phyloP scores from a whole-genome alignment of 495 filamentous ascomycete genomes.

The Neurospora sp. region DNA sequence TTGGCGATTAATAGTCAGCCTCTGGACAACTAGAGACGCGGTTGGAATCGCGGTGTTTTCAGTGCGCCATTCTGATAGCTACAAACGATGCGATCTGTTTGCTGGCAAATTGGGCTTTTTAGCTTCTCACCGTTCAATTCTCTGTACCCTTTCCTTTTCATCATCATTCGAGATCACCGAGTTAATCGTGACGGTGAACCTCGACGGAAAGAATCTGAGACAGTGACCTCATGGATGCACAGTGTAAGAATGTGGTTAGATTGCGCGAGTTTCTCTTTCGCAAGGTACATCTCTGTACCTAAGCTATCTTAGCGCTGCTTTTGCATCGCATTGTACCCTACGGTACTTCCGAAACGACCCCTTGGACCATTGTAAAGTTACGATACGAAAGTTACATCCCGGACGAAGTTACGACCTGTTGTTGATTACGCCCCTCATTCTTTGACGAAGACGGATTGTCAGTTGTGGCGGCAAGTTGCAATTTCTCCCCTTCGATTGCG shows the following conservation, averaged over 20 bases:
- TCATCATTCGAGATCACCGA: neutral
- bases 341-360: neutral
- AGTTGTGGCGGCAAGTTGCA: neutral
- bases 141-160: neutral
- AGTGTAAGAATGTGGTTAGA: constrained; percentile 4
- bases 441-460: neutral
- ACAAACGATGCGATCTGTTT: neutral
- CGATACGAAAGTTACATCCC: neutral
- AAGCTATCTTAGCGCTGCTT: neutral
- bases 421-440: neutral
- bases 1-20: neutral
- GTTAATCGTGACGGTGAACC: neutral
- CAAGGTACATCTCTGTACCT: neutral
- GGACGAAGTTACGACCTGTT: neutral
- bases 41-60: neutral
- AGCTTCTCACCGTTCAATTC: neutral
- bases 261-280: neutral
- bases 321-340: neutral
- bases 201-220: neutral
- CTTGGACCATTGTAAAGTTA: neutral
- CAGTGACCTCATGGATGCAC: constrained; percentile 14
- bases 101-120: neutral
- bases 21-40: neutral
- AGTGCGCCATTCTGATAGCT: neutral
- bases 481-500: neutral